Evolutionary conservation across 305 asterid species (phyloP).

Genomic region (Solanum hybrid): DNA sequence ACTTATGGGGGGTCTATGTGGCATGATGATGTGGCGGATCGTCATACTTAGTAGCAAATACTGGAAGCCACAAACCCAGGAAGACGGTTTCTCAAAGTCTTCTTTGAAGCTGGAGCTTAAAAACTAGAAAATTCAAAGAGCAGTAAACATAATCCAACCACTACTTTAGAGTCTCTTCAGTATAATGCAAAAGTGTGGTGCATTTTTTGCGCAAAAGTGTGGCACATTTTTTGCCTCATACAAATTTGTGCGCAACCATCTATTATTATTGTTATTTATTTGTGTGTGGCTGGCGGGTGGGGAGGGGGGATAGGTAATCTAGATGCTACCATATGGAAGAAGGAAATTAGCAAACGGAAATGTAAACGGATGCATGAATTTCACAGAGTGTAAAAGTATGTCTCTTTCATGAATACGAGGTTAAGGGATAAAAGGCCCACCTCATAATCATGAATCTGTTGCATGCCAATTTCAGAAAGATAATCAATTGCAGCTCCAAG

Average conservation of each 20-base stretch:
- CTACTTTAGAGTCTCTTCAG: background rate
- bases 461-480: constrained; percentile 85
- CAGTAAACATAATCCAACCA: background rate
- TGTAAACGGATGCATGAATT: background rate
- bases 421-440: constrained; percentile 22
- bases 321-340: background rate
- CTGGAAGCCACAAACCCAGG: background rate
- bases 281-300: background rate
- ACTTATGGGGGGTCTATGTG: no score
- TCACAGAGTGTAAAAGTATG: background rate
- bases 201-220: background rate
- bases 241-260: background rate
- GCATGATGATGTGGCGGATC: no score
- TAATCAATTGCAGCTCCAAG: constrained; percentile 89
- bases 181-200: background rate
- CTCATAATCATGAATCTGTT: constrained; percentile 83
- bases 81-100: background rate
- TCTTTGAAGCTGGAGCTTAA: background rate
- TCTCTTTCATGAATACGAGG: background rate
- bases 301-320: background rate
- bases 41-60: background rate
- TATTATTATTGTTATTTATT: background rate
- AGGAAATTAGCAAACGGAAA: background rate
- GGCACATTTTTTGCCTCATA: background rate
- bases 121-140: background rate